Conservation (phyloP, 345 rosid genomes). For the Citrus medica region DNA sequence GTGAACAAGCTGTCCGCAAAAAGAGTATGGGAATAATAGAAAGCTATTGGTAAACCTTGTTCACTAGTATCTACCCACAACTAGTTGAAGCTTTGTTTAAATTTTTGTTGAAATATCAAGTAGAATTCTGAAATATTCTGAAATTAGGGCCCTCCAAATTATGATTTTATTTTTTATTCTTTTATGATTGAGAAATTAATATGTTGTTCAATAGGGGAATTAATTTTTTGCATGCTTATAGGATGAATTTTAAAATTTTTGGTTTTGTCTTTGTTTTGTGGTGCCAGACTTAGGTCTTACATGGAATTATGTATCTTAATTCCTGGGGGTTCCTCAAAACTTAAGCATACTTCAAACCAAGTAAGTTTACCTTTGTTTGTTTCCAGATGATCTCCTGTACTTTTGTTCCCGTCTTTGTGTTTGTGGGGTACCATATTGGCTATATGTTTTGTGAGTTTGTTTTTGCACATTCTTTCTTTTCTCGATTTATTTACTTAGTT, state of each 20-base stretch:
- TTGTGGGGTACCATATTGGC: background rate
- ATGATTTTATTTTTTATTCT: background rate
- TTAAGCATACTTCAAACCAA: conserved; percentile 31
- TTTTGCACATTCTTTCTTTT: background rate
- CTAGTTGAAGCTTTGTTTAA: background rate
- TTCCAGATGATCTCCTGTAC: background rate
- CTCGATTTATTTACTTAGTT: background rate
- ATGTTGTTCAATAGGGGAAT: background rate
- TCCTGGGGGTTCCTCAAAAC: conserved; percentile 68
- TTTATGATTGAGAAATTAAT: background rate
- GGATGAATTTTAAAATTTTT: conserved; percentile 2
- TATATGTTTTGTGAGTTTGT: background rate
- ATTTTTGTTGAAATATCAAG: background rate
- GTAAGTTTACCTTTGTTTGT: conserved; percentile 26
- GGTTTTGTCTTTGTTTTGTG: conserved; percentile 5
- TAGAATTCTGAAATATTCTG: background rate
- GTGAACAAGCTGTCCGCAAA: background rate
- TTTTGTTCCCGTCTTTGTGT: background rate
- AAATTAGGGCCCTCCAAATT: background rate
- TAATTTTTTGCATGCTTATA: conserved; percentile 1
- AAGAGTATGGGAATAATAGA: background rate
- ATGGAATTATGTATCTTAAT: conserved; percentile 91
- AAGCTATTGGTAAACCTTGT: background rate
- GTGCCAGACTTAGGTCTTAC: conserved; percentile 72
- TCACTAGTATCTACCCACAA: background rate